A percentile compares a stretch with the other conserved stretches of the same genome.
Conservation (phyloP, 2,329 filamentous ascomycete species). For the Ceratocystis cacaofunesta region DNA sequence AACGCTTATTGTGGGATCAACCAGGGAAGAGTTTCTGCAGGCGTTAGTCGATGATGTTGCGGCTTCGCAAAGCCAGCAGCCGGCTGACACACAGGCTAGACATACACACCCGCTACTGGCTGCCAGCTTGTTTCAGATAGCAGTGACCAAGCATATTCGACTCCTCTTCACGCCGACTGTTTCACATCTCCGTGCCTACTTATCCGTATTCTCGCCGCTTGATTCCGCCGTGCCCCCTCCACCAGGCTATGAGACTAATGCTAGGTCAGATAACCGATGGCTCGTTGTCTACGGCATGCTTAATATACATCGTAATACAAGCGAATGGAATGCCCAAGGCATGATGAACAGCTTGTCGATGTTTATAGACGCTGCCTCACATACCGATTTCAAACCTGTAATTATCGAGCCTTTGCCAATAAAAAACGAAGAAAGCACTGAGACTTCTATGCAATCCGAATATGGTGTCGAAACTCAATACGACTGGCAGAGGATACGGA, state of each 20-base stretch:
- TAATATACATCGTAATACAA: conserved; percentile 49
- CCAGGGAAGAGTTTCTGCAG: conserved; percentile 48
- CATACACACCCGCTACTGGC: conserved; percentile 32
- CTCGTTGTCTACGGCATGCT: conserved; percentile 53
- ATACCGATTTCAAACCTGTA: conserved; percentile 30
- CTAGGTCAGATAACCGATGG: conserved; percentile 24
- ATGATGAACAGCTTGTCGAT: conserved; percentile 46
- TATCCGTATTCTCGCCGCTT: conserved; percentile 39
- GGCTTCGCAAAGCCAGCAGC: conserved; percentile 1
- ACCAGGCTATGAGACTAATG: conserved; percentile 20
- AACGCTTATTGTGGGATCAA: conserved; percentile 56
- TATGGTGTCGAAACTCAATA: background rate
- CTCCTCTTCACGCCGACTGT: conserved; percentile 61
- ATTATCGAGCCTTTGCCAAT: conserved; percentile 31
- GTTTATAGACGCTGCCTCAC: conserved; percentile 45
- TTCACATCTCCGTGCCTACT: conserved; percentile 60
- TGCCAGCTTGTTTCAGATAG: conserved; percentile 53
- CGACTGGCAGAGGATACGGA: background rate
- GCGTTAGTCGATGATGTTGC: conserved; percentile 38
- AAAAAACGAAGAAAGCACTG: background rate
- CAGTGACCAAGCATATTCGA: conserved; percentile 52
- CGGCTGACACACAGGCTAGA: conserved; percentile 20
- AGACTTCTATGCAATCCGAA: background rate
- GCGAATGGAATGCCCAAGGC: conserved; percentile 64
- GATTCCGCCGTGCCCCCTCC: conserved; percentile 28